These are phyloP conservation scores for Myotisia sp. DNA, from an alignment of 2,329 filamentous ascomycete species.

Conservation along the genomic window DNA sequence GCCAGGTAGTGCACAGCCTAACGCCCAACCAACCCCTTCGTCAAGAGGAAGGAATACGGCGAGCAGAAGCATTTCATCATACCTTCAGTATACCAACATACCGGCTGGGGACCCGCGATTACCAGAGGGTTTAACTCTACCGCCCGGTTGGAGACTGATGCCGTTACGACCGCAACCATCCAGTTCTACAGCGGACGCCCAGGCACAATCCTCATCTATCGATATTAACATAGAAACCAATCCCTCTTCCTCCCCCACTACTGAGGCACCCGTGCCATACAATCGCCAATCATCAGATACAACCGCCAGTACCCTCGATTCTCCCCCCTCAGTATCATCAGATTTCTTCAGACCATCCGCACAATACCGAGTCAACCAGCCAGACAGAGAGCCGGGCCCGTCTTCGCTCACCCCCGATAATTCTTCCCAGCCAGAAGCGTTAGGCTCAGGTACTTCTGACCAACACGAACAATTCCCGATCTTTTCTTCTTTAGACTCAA, in stretches of 20 bases:
- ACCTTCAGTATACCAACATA: slow-evolving; percentile 21
- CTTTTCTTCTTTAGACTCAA: too few species aligned
- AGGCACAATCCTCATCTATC: background rate
- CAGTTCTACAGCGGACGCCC: background rate
- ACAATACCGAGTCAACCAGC: background rate
- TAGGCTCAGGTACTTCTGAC: too few species aligned
- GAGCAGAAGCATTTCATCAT: slow-evolving; percentile 15
- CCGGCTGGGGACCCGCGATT: slow-evolving; percentile 32
- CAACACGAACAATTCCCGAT: too few species aligned
- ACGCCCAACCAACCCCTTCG: slow-evolving; percentile 17
- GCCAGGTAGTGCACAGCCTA: slow-evolving; percentile 1
- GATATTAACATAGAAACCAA: background rate
- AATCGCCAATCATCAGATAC: background rate
- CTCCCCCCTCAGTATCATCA: background rate
- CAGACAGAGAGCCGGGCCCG: too few species aligned
- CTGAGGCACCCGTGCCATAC: background rate
- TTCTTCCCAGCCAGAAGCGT: too few species aligned
- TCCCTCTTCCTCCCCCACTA: too few species aligned
- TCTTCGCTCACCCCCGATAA: too few species aligned
- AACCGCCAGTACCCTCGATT: slow-evolving; percentile 1
- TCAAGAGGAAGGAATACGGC: too few species aligned
- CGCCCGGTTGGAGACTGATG: slow-evolving; percentile 39
- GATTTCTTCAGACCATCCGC: background rate
- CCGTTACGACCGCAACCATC: slow-evolving; percentile 22
- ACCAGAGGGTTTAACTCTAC: slow-evolving; percentile 38